These are phyloP conservation scores for Tinospora cordifolia DNA, from an alignment of 164 flowering plant genomes.

Conservation along the genomic window DNA sequence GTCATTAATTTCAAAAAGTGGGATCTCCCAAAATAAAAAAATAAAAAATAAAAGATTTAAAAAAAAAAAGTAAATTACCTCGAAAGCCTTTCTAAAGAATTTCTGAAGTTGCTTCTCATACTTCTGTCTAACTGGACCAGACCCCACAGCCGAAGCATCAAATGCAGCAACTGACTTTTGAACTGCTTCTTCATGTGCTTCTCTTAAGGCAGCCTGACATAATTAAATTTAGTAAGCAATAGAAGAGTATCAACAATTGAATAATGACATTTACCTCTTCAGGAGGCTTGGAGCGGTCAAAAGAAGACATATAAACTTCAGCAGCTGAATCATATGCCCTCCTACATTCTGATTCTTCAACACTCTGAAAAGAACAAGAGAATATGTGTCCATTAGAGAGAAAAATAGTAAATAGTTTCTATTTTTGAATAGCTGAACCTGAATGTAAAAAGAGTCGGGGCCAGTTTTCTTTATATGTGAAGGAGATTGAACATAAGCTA, in stretches of 20 bases:
- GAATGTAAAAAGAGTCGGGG: not conserved
- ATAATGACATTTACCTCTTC: constrained; percentile 70
- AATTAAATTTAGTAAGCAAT: constrained; percentile 16
- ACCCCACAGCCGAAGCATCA: constrained; percentile 77
- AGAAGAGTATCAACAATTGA: not conserved
- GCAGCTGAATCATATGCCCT: constrained; percentile 78
- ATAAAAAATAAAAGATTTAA: too few species aligned
- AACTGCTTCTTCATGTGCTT: constrained; percentile 83
- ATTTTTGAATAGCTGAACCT: not conserved
- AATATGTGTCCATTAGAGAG: not conserved
- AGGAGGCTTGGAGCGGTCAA: constrained; percentile 87
- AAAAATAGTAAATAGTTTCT: not conserved
- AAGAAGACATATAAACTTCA: constrained; percentile 71
- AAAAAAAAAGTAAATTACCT: too few species aligned
- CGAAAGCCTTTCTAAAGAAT: constrained; percentile 73
- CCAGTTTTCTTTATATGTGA: not conserved
- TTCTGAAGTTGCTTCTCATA: constrained; percentile 71
- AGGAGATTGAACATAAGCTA: not conserved
- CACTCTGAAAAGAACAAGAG: constrained; percentile 51
- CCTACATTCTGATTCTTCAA: constrained; percentile 97
- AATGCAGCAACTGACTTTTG: constrained; percentile 69
- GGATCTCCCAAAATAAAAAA: not conserved
- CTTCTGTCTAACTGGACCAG: constrained; percentile 75
- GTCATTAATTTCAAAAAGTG: not conserved
- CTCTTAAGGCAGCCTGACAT: constrained; percentile 66